Evolutionary conservation across 768 basidiomycete species (phyloP).

Genomic region (Suillus clintonianus): DNA sequence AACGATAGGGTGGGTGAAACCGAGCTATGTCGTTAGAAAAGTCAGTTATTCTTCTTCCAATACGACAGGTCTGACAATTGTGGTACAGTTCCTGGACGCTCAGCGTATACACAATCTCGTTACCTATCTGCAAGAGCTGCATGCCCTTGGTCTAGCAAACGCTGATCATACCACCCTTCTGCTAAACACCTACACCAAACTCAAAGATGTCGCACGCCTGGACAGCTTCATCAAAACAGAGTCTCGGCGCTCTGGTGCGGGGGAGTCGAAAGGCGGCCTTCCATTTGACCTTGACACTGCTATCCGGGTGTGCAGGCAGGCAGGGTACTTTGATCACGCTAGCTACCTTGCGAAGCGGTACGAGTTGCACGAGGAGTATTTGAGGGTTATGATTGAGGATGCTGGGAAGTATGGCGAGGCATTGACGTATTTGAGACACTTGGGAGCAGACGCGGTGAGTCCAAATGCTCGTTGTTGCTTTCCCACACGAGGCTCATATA

Average conservation of each 20-base stretch:
- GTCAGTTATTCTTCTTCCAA: slow-evolving; percentile 39
- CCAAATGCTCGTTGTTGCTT: slow-evolving; percentile 5
- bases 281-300: slow-evolving; percentile 98
- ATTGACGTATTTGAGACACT: slow-evolving; percentile 71
- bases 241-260: slow-evolving; percentile 45
- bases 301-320: slow-evolving; percentile 94
- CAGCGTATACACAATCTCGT: slow-evolving; percentile 95
- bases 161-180: slow-evolving; percentile 96
- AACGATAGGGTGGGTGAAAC: slow-evolving; percentile 86
- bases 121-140: slow-evolving; percentile 94
- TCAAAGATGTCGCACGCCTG: slow-evolving; percentile 85
- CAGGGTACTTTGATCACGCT: slow-evolving; percentile 94
- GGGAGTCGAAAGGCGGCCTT: slow-evolving; percentile 57
- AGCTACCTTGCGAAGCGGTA: slow-evolving; percentile 92
- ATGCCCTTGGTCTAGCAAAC: slow-evolving; percentile 87
- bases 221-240: slow-evolving; percentile 93
- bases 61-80: slow-evolving; percentile 6
- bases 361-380: slow-evolving; percentile 87
- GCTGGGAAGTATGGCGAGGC: slow-evolving; percentile 75
- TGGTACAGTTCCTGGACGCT: slow-evolving; percentile 85
- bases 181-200: slow-evolving; percentile 96
- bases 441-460: slow-evolving; percentile 80
- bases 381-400: slow-evolving; percentile 94
- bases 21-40: slow-evolving; percentile 97
- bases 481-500: neutral